A percentile compares a stretch with the other conserved stretches of the same genome.
phyloP scores from a whole-genome alignment of 2,329 filamentous ascomycete species.

The Alternaria triticimaculans region DNA sequence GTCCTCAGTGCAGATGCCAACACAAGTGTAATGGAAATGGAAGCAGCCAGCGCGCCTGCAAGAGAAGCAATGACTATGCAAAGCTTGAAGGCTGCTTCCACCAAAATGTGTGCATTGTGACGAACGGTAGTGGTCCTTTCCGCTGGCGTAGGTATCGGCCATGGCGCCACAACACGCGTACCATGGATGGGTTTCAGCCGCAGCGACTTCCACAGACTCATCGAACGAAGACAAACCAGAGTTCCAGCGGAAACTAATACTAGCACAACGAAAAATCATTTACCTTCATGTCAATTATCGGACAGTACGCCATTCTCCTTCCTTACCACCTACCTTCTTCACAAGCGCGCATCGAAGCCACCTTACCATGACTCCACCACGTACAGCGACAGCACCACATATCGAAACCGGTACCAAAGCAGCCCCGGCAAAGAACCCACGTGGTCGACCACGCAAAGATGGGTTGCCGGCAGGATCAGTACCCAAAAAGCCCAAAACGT shows the following conservation, averaged over 20 bases:
- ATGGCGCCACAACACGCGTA: neutral
- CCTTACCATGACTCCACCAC: neutral
- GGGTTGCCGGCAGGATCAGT: neutral
- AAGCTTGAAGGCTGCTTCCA: too few relatives aligned
- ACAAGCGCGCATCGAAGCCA: neutral
- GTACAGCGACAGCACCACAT: neutral
- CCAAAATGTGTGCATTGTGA: too few relatives aligned
- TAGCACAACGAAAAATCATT: neutral
- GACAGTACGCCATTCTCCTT: neutral
- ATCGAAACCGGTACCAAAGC: neutral
- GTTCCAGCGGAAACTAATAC: neutral
- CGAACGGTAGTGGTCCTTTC: neutral
- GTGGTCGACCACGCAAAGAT: neutral
- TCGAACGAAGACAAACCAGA: neutral
- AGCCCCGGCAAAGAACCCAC: neutral
- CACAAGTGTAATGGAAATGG: neutral
- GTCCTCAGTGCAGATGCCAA: neutral
- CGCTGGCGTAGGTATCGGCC: neutral
- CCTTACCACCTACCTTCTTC: neutral
- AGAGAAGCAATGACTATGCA: too few relatives aligned
- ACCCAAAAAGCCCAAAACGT: neutral
- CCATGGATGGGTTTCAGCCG: neutral
- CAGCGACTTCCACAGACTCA: neutral
- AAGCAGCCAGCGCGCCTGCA: neutral
- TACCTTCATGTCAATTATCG: neutral